Conservation (phyloP, 1,139 yeast species). For the Zygosaccharomyces sapae region DNA sequence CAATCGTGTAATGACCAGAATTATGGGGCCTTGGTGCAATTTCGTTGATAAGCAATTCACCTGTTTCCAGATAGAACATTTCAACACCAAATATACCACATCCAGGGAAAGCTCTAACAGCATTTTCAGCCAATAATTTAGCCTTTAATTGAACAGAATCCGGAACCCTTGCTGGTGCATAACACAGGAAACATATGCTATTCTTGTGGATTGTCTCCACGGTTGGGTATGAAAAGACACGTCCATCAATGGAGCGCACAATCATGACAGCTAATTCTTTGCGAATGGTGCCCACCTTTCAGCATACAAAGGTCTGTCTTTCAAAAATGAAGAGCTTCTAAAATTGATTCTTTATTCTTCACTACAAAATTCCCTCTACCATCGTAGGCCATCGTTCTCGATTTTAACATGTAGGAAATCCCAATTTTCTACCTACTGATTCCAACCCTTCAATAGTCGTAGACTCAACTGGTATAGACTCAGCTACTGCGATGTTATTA, state of each 20-base stretch:
- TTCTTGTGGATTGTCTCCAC: constrained; percentile 90
- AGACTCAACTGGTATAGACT: constrained; percentile 57
- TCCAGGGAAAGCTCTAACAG: constrained; percentile 82
- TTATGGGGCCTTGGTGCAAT: constrained; percentile 99
- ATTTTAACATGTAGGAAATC: constrained; percentile 89
- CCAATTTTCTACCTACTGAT: constrained; percentile 59
- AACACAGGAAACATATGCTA: constrained; percentile 91
- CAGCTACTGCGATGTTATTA: constrained; percentile 71
- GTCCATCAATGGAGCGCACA: constrained; percentile 78
- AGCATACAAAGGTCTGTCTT: constrained; percentile 77
- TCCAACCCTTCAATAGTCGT: constrained; percentile 46
- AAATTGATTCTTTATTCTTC: constrained; percentile 45
- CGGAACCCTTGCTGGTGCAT: constrained; percentile 88
- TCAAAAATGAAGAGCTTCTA: constrained; percentile 64
- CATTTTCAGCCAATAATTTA: constrained; percentile 73
- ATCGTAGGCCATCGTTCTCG: constrained; percentile 92
- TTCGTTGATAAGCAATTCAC: constrained; percentile 79
- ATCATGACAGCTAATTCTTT: constrained; percentile 98
- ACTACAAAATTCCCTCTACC: constrained; percentile 97
- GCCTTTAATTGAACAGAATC: constrained; percentile 74
- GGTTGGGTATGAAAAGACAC: constrained; percentile 83
- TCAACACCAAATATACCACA: constrained; percentile 98
- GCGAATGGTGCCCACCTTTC: constrained; percentile 94
- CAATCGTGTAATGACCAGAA: constrained; percentile 96
- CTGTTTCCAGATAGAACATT: constrained; percentile 77